Evolutionary conservation across 192 early-diverging fungal species (phyloP).

Genomic region (Entomortierella parvispora): DNA sequence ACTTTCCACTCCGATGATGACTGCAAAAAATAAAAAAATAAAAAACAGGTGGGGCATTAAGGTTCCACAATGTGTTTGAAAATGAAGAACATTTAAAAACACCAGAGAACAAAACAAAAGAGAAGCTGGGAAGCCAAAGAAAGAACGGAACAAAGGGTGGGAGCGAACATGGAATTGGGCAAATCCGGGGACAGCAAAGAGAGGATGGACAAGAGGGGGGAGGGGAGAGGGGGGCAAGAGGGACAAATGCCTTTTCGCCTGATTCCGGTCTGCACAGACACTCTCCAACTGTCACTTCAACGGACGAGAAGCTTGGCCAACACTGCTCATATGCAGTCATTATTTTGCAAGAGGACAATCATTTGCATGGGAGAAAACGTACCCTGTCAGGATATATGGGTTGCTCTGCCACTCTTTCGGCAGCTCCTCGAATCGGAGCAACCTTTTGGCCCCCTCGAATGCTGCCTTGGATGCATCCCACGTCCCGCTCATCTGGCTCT

Average conservation of each 20-base stretch:
- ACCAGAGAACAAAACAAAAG: neutral
- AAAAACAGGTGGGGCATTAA: constrained; percentile 35
- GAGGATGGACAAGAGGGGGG: no score
- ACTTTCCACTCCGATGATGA: no score
- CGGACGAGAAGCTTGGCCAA: constrained; percentile 49
- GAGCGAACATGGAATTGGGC: no score
- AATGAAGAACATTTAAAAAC: no score
- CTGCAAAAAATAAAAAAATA: neutral
- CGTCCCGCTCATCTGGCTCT: constrained; percentile 61
- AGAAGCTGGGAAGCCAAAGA: neutral
- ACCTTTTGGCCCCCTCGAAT: constrained; percentile 62
- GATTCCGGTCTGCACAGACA: constrained; percentile 55
- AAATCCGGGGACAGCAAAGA: no score
- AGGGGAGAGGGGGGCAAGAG: no score
- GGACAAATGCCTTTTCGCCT: no score
- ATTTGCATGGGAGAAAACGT: no score
- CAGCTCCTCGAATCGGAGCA: constrained; percentile 67
- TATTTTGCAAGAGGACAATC: no score
- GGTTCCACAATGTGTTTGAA: constrained; percentile 32
- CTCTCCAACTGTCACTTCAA: constrained; percentile 42
- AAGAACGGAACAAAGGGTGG: no score
- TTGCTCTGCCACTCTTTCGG: constrained; percentile 73
- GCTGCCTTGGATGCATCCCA: constrained; percentile 70
- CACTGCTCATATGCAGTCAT: neutral
- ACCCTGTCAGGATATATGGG: constrained; percentile 63